Evolutionary conservation across 176 grass and related monocot species (phyloP), one percentile per base, ranked within the genome.

Genomic region (Lolium rigidum): DNA sequence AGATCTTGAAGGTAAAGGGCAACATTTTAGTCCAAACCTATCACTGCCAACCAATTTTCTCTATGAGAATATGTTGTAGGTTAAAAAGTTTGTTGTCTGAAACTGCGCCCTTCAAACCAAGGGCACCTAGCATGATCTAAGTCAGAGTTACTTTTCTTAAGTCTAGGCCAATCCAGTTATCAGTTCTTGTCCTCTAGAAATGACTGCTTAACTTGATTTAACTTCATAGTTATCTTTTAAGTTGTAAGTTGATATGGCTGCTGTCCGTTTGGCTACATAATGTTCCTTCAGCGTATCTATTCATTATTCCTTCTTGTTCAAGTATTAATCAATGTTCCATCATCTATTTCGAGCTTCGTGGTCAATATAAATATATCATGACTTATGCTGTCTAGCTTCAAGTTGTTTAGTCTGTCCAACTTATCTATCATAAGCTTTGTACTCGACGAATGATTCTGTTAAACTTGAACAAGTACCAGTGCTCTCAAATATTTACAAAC

Each of bases 371-470:
- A 52, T 52, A 52, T 15, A 55, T 56, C 17, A 24, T 61, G 58
- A 61, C 26, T 66, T 51, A 60, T 52, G 58, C 3, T 58, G 51
- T 76, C 44, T 47, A 31, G 28, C 37, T 58, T 72, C 12, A 16
- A 12, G 57, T 16, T 56, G 0, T 60, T 10, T 67, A 67, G 25
- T 58, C 49, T 57, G 31, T 26, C 38, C 22, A 41, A 68, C 47
- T 72, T 73, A 22, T 85, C 74, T 57, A 35, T 44, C 43, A 35
- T 56, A n/a, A 54, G 49, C 56, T 78, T 78, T 78, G 31, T 26
- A 28, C 26, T 78, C 61, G 10, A 52, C 21, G 69, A 44, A 61
- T 74, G 21, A 14, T 41, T 64, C 20, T 69, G n/a, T 54, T 56
- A 26, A 65, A 57, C 43, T 78, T 14, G 14, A 55, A 78, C 14